phyloP scores from a whole-genome alignment of 495 filamentous ascomycete genomes.

The Tricharina praecox region DNA sequence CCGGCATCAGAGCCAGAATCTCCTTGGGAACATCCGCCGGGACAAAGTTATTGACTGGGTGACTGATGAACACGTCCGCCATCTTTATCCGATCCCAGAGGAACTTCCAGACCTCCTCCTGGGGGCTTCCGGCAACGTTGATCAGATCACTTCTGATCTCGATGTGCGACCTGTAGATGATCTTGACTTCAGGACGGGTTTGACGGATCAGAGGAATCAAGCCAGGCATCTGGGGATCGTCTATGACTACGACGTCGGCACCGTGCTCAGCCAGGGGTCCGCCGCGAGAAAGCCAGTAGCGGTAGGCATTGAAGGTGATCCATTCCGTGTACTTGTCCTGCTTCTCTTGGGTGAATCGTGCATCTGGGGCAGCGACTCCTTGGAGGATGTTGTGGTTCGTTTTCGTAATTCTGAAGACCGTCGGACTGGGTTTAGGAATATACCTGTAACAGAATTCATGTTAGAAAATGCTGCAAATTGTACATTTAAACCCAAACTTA shows the following conservation, averaged over 20 bases:
- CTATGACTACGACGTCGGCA: constrained; percentile 61
- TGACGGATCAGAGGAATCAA: constrained; percentile 63
- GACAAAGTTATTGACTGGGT: constrained; percentile 65
- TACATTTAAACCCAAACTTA: constrained; percentile 46
- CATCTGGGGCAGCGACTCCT: constrained; percentile 49
- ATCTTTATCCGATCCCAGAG: constrained; percentile 55
- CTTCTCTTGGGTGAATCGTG: constrained; percentile 47
- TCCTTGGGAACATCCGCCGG: constrained; percentile 47
- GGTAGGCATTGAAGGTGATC: constrained; percentile 57
- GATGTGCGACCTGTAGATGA: constrained; percentile 72
- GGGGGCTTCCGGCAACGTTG: constrained; percentile 42
- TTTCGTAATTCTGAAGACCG: constrained; percentile 76
- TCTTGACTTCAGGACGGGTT: constrained; percentile 51
- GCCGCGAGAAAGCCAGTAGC: constrained; percentile 55
- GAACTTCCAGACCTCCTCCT: constrained; percentile 60
- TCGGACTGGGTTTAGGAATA: constrained; percentile 70
- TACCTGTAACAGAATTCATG: constrained; percentile 33
- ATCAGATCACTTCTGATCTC: constrained; percentile 66
- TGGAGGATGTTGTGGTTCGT: constrained; percentile 87
- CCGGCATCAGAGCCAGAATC: constrained; percentile 63
- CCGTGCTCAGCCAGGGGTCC: constrained; percentile 65
- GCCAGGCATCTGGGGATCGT: constrained; percentile 79
- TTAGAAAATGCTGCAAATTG: too few species aligned
- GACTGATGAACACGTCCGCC: constrained; percentile 68
- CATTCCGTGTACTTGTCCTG: constrained; percentile 42